Conservation (phyloP, 2,329 filamentous ascomycete species). For the Apiospora phragmitis region DNA sequence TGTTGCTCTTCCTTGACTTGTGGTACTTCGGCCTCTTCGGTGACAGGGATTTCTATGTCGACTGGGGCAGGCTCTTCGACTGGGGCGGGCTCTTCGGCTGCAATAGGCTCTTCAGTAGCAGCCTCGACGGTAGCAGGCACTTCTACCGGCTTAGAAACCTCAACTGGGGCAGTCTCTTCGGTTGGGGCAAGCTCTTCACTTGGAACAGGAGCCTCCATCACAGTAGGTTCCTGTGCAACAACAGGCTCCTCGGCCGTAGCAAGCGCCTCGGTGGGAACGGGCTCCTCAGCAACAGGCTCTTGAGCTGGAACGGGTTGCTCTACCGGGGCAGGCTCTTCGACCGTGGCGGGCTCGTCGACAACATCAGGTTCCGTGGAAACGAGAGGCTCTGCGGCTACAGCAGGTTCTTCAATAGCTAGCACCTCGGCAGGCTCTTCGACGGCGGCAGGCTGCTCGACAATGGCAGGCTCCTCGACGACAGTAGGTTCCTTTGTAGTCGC, state of each 20-base stretch:
- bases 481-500: not conserved
- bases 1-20: not conserved
- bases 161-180: constrained; percentile 7
- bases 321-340: not conserved
- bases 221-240: not conserved
- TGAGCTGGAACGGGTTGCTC: constrained; percentile 2
- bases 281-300: constrained; percentile 8
- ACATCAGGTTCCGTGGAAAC: not conserved
- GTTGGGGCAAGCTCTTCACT: not conserved
- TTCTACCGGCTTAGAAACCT: not conserved
- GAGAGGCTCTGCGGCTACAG: constrained; percentile 10
- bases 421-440: not conserved
- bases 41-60: not conserved
- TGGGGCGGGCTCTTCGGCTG: not conserved
- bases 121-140: constrained; percentile 12
- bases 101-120: not conserved
- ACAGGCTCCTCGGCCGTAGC: constrained; percentile 1
- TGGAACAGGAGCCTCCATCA: not conserved
- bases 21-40: not conserved
- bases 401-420: not conserved
- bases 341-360: not conserved
- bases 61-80: not conserved
- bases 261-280: constrained; percentile 12
- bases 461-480: not conserved
- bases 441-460: not conserved